These are phyloP conservation scores for Aureobasidium subglaciale DNA, from an alignment of 2,329 filamentous ascomycete genomes.

Conservation along the genomic window DNA sequence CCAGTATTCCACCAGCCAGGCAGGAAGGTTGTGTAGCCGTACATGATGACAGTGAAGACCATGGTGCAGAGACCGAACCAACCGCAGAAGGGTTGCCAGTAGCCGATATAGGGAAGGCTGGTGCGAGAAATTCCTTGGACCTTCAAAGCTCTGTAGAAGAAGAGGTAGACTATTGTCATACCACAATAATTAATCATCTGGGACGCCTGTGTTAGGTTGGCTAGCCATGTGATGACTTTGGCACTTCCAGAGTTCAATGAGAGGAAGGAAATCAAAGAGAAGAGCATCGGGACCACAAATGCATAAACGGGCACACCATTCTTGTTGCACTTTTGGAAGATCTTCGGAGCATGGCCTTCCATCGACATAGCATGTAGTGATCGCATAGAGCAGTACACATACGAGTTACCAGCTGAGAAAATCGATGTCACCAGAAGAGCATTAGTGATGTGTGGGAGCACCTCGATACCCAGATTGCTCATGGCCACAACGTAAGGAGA, in stretches of 20 bases:
- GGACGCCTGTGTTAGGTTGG: slow-evolving; percentile 49
- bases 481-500: slow-evolving; percentile 37
- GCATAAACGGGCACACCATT: slow-evolving; percentile 53
- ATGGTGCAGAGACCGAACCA: slow-evolving; percentile 41
- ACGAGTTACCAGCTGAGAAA: slow-evolving; percentile 51
- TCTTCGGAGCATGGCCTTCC: slow-evolving; percentile 44
- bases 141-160: slow-evolving; percentile 49
- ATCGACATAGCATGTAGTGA: slow-evolving; percentile 48
- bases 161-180: slow-evolving; percentile 53
- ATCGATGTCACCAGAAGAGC: slow-evolving; percentile 44
- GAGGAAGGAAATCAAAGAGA: slow-evolving; percentile 26
- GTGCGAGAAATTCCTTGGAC: slow-evolving; percentile 47
- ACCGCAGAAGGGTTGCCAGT: slow-evolving; percentile 50
- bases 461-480: slow-evolving; percentile 37
- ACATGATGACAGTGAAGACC: slow-evolving; percentile 38
- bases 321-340: slow-evolving; percentile 52
- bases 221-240: slow-evolving; percentile 29
- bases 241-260: slow-evolving; percentile 21
- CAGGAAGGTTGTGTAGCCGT: slow-evolving; percentile 50
- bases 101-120: slow-evolving; percentile 51
- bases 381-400: slow-evolving; percentile 48
- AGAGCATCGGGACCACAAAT: slow-evolving; percentile 39
- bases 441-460: slow-evolving; percentile 35
- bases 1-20: slow-evolving; percentile 36
- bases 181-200: slow-evolving; percentile 57